These are phyloP conservation scores for Ramaria rubella DNA, from an alignment of 768 basidiomycete species.

Conservation along the genomic window DNA sequence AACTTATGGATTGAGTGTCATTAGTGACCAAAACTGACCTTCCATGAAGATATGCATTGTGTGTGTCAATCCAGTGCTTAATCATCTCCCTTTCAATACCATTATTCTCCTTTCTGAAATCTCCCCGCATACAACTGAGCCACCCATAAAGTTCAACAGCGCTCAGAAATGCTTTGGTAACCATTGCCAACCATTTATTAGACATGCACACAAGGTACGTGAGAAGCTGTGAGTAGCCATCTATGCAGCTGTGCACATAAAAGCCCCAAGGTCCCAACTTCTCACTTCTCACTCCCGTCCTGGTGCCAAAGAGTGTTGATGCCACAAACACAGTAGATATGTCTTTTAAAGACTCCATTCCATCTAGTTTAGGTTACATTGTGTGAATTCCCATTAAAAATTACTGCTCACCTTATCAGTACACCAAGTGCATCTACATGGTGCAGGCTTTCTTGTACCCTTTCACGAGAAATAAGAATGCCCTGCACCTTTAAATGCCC, in stretches of 20 bases:
- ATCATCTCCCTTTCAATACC: conserved; percentile 17
- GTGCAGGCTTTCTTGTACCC: no score
- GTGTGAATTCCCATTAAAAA: neutral
- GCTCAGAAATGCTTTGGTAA: conserved; percentile 13
- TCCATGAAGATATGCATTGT: no score
- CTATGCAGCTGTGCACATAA: neutral
- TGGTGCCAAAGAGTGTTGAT: neutral
- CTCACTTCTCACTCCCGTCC: neutral
- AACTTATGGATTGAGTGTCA: neutral
- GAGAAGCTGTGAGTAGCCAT: neutral
- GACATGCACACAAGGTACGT: conserved; percentile 21
- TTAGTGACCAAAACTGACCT: neutral
- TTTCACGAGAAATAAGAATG: no score
- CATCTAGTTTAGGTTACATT: conserved; percentile 6
- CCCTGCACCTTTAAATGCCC: neutral
- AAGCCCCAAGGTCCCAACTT: neutral
- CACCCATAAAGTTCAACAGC: conserved; percentile 12
- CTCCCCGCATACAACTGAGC: no score
- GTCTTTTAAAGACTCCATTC: conserved; percentile 9
- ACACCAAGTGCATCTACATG: no score
- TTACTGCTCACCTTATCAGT: neutral
- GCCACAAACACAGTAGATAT: neutral
- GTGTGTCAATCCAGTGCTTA: conserved; percentile 5
- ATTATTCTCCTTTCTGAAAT: no score
- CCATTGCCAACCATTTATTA: conserved; percentile 23